Evolutionary conservation across 2,329 filamentous ascomycete species (phyloP), one percentile per base, ranked within the genome.

Genomic region (Macrophomina phaseolina): DNA sequence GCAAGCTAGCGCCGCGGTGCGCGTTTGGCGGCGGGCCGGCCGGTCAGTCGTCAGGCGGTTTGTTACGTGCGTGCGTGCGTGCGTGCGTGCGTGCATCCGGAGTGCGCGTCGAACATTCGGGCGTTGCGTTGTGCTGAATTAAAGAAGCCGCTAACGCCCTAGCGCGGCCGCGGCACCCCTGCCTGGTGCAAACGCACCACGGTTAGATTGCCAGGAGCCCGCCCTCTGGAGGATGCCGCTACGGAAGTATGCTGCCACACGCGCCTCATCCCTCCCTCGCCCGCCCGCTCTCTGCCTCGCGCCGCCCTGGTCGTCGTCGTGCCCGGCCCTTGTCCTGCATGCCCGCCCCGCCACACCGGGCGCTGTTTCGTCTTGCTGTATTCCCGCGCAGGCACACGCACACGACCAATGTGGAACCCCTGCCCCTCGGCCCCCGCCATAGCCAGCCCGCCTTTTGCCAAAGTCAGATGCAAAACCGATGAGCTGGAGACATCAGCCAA

Each of bases 391-490:
- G 40, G 56, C 56, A 36, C 28, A 30, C 49, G 49, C 49, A 34
- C 28, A 34, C 56, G 56, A 40, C 56, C 56, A 45, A 11, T 28
- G 23, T 11, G 52, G 30, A 34, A 36, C 52, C 52, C 51, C 55
- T 60, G 55, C 40, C 55, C 42, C 40, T 16, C 58, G 58, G 16
- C 42, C 30, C 58, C 58, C 58, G 58, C 58, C 58, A 62, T 49
- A 48, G 40, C 28, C 56, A 30, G 55, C 55, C 55, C 56, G 58
- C 58, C 30, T 49, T 49, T 61, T 23, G n/a, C 45, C 58, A 62
- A 12, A 61, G 56, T 62, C 58, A 62, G 58, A 62, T 48, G 58
- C 58, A 62, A 62, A 62, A 18, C 58, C 58, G 45, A 49, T 45
- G 42, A 14, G 42, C 32, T 62, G 58, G 58, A 60, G 56, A 62